Conservation (phyloP, 1,284 basidiomycete species). For the Leccinum angustisporum region DNA sequence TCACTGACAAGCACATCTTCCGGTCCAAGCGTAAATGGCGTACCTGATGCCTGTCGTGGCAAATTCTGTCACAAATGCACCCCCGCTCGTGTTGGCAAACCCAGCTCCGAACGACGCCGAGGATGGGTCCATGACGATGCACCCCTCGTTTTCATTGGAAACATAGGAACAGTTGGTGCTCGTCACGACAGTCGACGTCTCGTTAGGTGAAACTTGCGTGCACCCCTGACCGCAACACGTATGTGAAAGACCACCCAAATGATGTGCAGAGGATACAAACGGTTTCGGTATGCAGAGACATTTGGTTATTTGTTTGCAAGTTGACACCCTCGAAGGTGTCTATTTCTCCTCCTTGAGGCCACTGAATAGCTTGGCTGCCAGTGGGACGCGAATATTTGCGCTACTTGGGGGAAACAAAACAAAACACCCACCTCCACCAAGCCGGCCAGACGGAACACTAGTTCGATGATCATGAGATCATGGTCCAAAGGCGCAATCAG, state of each 20-base stretch:
- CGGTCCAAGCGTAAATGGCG: slow-evolving; percentile 24
- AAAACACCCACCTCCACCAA: slow-evolving; percentile 40
- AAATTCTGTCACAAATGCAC: slow-evolving; percentile 72
- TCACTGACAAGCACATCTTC: not conserved
- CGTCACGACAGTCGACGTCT: slow-evolving; percentile 53
- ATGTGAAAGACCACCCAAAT: slow-evolving; percentile 14
- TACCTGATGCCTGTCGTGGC: slow-evolving; percentile 64
- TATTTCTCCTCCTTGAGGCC: slow-evolving; percentile 71
- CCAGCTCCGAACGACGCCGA: slow-evolving; percentile 59
- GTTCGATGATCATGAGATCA: slow-evolving; percentile 5
- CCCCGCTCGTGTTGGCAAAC: slow-evolving; percentile 66
- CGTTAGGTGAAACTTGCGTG: slow-evolving; percentile 46
- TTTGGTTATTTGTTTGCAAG: slow-evolving; percentile 57
- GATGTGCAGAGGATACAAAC: slow-evolving; percentile 18
- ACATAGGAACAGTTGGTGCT: slow-evolving; percentile 60
- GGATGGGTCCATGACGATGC: slow-evolving; percentile 55
- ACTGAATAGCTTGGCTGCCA: slow-evolving; percentile 55
- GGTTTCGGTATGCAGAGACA: slow-evolving; percentile 66
- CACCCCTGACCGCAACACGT: slow-evolving; percentile 44
- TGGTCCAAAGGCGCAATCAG: not conserved
- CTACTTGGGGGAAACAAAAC: not conserved
- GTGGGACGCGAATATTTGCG: slow-evolving; percentile 13
- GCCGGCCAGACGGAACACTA: slow-evolving; percentile 77
- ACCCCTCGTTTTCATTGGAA: slow-evolving; percentile 62
- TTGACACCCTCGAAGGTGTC: slow-evolving; percentile 81